Conservation (phyloP, 495 filamentous ascomycete genomes). For the Hyphodiscus hymeniophilus region DNA sequence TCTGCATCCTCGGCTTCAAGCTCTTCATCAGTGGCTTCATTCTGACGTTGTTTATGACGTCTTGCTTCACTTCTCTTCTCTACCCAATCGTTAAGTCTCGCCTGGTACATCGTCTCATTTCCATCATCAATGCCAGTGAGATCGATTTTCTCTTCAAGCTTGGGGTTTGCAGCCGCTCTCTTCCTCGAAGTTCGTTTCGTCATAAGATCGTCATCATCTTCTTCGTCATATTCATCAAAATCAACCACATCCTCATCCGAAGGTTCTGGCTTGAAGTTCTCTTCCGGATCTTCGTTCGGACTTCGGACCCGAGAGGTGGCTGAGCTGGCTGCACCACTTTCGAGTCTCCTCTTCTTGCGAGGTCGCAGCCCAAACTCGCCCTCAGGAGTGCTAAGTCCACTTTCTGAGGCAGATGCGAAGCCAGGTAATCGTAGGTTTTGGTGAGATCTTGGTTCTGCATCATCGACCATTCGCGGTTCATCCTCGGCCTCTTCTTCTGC, state of each 20-base stretch:
- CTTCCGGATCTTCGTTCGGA: slow-evolving; percentile 6
- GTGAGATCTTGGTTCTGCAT: slow-evolving; percentile 55
- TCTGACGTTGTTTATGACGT: slow-evolving; percentile 30
- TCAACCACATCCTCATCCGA: slow-evolving; percentile 15
- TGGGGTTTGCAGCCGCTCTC: slow-evolving; percentile 18
- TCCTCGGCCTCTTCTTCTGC: slow-evolving; percentile 59
- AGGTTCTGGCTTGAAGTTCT: slow-evolving; percentile 12
- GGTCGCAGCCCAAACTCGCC: slow-evolving; percentile 42
- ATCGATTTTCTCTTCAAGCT: slow-evolving; percentile 51
- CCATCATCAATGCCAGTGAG: slow-evolving; percentile 81
- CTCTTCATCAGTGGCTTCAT: slow-evolving; percentile 24
- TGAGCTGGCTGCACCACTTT: neutral
- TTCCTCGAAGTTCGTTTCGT: slow-evolving; percentile 29
- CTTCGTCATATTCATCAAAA: slow-evolving; percentile 22
- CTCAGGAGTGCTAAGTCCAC: slow-evolving; percentile 26
- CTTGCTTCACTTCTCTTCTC: slow-evolving; percentile 48
- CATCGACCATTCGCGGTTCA: slow-evolving; percentile 25
- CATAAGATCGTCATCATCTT: slow-evolving; percentile 36
- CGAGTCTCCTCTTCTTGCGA: slow-evolving; percentile 33
- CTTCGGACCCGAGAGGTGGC: neutral
- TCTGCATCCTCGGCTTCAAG: slow-evolving; percentile 25
- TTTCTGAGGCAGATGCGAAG: slow-evolving; percentile 46
- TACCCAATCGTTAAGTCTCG: slow-evolving; percentile 68
- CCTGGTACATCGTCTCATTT: slow-evolving; percentile 75
- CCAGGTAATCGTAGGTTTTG: slow-evolving; percentile 74